Base-by-base conservation (phyloP, 2,329 filamentous ascomycete species). In the Botryotinia globosa region DNA sequence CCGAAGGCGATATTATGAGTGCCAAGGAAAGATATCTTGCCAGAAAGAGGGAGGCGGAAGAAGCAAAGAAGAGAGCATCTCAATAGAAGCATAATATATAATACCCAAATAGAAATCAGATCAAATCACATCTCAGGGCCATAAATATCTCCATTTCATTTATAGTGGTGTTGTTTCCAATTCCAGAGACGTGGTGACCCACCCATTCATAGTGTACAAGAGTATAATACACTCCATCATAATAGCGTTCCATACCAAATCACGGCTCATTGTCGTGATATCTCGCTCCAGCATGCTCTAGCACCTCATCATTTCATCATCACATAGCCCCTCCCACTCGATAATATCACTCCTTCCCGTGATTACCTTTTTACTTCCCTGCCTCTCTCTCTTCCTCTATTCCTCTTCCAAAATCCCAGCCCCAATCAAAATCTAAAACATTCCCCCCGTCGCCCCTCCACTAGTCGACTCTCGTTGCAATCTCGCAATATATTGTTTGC, bases 21-120 rank as follows among this genome's bases (percentile, higher is more conserved):
- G 93, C 93, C 1, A 92, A 89, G 81, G 93, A 94, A 82, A 85
- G 93, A 77, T 96, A 94, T 81, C 84, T 96, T 71, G 91, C 92
- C 72, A 86, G 93, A 79, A 95, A 94, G 83, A 86, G 85, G 78
- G 91, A 92, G 73, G 91, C 90, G 1, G 92, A 92, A 74, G 91
- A 91, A 79, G 90, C 87, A 18, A 90, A 90, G 82, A 88, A 85
- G 80, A 85, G 84, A 74, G 84, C 25, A 29, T 29, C 51, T 54
- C 51, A 54, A 54, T 54, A 54, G 51, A 42, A 42, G 29, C 8
- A 54, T 12, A 29, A 54, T 54, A 37, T 14, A 29, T 54, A 54
- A 54, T 54, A 29, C 51, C 64, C n/a, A 12, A 39, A 66, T 66
- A n/a, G 20, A 39, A 51, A 39, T 29, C 14, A 4, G 18, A 54